Evolutionary conservation across 805 yeast genomes (phyloP), one percentile per base, ranked within the genome.

Genomic region (Zygoascus bituminiphila): DNA sequence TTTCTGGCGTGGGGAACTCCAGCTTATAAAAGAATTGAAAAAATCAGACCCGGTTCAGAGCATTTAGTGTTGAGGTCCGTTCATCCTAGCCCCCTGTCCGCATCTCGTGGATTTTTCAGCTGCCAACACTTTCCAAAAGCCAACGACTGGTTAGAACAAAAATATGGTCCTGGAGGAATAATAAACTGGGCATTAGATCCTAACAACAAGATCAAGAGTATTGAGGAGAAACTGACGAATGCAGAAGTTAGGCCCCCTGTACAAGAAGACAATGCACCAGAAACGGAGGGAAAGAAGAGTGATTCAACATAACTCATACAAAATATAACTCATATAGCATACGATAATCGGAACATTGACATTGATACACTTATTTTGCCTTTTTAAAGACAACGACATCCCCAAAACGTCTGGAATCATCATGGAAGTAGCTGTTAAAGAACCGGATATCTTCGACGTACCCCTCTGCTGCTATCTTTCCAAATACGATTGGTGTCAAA

Each of bases 31-130:
- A 65, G 87, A 20, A 72, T 83, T 1, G 73, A 71, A 22, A 68
- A 66, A 45, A 59, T 74, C 36, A 49, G 49, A 5, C 66, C 68
- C 0, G 60, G 19, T 5, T 10, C 42, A n/a, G 22, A 23, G 22
- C 73, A 71, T 47, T 52, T 75, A 38, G 77, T 86, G 0, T 66
- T 93, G 23, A 76, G 75, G 52, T 73, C 88, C 0, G 97, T 88
- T 0, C 99, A 93, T 65, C 99, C 99, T 0, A 84, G 95, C 23
- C 99, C 99, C 1, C 68, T 93, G 44, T 84, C 95, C 53, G 98
- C 98, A 0, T 74, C 83, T 17, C 69, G 94, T 39, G 96, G 93
- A 1, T 93, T 84, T 64, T 89, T 91, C 57, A 81, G 81, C 2
- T 79, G 84, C 56, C 67, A 71, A 20, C 96, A 88, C 59, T 91